A percentile compares a stretch with the other conserved stretches of the same genome.
Conservation (phyloP, 306 rosid species). For the Lagenaria siceraria region DNA sequence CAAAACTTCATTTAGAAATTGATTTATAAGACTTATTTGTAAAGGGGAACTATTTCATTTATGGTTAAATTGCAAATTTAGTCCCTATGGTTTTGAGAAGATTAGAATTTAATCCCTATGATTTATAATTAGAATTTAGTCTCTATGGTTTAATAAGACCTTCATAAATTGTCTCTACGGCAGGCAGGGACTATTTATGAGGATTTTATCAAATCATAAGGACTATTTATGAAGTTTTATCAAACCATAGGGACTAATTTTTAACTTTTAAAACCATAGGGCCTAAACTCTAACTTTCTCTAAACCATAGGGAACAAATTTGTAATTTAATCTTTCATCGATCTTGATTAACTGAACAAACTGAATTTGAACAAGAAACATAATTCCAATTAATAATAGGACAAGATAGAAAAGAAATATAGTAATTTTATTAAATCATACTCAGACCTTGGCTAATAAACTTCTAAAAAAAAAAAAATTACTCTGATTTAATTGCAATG, state of each 20-base stretch:
- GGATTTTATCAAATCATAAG: too few species aligned
- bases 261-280: too few species aligned
- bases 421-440: not conserved
- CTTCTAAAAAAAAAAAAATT: not conserved
- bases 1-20: not conserved
- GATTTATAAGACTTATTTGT: not conserved
- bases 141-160: too few species aligned
- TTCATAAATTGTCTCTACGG: too few species aligned
- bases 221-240: too few species aligned
- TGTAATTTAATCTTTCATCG: not conserved
- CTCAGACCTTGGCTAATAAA: not conserved
- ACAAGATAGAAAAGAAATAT: not conserved
- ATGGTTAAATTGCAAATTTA: not conserved
- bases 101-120: too few species aligned
- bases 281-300: too few species aligned
- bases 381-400: not conserved
- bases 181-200: too few species aligned
- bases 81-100: too few species aligned
- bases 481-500: conserved; percentile 7
- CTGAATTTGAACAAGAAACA: not conserved
- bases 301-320: too few species aligned
- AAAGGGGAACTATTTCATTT: not conserved
- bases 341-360: not conserved
- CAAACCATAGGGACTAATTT: too few species aligned
- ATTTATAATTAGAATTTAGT: too few species aligned